A percentile compares a stretch with the other conserved stretches of the same genome.
These are phyloP conservation scores for Kodamaea laetipori DNA, from an alignment of 805 yeast species.

Conservation along the genomic window DNA sequence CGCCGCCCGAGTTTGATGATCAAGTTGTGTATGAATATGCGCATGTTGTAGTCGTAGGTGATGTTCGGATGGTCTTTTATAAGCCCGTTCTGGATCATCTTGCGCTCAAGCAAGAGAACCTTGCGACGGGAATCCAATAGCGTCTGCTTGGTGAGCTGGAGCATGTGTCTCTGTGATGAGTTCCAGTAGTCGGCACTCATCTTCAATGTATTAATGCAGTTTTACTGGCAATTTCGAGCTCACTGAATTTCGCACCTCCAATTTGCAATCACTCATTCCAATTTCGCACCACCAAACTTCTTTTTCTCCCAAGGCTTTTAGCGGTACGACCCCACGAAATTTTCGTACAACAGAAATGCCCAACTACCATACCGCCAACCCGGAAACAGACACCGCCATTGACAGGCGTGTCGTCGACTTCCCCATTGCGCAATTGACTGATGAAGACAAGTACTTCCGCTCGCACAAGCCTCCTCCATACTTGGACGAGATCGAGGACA, in stretches of 20 bases:
- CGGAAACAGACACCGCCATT: slow-evolving; percentile 71
- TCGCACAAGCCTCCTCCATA: slow-evolving; percentile 75
- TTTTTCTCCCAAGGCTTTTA: too few relatives aligned
- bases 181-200: slow-evolving; percentile 90
- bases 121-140: slow-evolving; percentile 50
- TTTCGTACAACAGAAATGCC: neutral
- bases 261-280: too few relatives aligned
- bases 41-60: slow-evolving; percentile 58
- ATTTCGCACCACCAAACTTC: too few relatives aligned
- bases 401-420: slow-evolving; percentile 75
- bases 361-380: slow-evolving; percentile 57
- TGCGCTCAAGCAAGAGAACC: slow-evolving; percentile 40
- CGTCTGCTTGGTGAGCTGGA: slow-evolving; percentile 76
- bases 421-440: slow-evolving; percentile 71
- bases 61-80: slow-evolving; percentile 48
- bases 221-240: too few relatives aligned
- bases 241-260: too few relatives aligned
- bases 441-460: slow-evolving; percentile 76
- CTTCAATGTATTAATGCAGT: slow-evolving; percentile 22
- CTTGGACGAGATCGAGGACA: slow-evolving; percentile 58
- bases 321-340: too few relatives aligned
- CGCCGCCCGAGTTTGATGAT: slow-evolving; percentile 78
- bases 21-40: slow-evolving; percentile 77
- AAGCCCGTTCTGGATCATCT: slow-evolving; percentile 46
- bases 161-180: slow-evolving; percentile 75